A percentile compares a stretch with the other conserved stretches of the same genome.
phyloP scores from a whole-genome alignment of 345 rosid species.

The Corymbia maculata region DNA sequence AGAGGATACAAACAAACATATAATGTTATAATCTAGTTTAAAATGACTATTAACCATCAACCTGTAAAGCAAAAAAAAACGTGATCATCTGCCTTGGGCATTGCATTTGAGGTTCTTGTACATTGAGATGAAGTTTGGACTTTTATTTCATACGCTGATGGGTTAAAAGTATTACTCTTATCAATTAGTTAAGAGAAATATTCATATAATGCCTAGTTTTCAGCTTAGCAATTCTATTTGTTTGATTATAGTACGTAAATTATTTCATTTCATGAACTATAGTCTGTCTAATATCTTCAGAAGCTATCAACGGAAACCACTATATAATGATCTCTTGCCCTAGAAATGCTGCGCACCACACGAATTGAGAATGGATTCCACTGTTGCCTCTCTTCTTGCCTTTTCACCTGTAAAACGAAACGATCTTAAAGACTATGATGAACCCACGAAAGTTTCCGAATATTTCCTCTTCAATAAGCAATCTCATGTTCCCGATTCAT shows the following conservation, averaged over 20 bases:
- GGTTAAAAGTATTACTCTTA: not conserved
- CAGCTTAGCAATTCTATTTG: not conserved
- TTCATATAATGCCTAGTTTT: not conserved
- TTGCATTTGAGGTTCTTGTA: not conserved
- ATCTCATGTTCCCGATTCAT: conserved; percentile 16
- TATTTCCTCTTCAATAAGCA: not conserved
- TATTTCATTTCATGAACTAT: not conserved
- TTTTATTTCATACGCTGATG: not conserved
- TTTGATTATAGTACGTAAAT: not conserved
- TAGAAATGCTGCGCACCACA: not conserved
- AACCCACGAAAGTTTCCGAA: not conserved
- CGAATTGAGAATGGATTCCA: not conserved
- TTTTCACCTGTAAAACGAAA: not conserved
- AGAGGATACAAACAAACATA: not conserved
- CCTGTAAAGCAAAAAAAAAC: not conserved
- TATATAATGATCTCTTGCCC: not conserved
- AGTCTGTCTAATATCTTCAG: not conserved
- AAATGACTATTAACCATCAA: not conserved
- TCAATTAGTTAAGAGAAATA: not conserved
- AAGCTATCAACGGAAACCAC: not conserved
- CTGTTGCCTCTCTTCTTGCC: not conserved
- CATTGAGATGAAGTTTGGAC: not conserved
- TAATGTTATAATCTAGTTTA: not conserved
- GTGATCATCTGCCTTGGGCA: not conserved
- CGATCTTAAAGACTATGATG: not conserved